Conservation (phyloP, 495 filamentous ascomycete genomes). For the Cercophora samala region DNA sequence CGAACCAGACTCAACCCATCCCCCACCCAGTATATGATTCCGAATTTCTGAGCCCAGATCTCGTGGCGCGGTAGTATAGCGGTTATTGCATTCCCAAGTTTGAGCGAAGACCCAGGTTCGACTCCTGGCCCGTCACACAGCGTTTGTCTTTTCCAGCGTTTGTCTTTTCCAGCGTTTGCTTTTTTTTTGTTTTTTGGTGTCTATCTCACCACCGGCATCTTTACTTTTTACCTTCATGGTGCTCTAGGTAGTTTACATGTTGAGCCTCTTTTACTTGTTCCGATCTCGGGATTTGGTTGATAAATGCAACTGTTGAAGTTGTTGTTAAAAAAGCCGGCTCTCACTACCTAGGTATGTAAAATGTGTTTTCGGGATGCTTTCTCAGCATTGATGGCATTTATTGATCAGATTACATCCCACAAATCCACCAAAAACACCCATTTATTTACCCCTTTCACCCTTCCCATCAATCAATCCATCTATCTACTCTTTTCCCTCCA, state of each 20-base stretch:
- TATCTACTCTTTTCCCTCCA: background rate
- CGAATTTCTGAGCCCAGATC: background rate
- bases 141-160: background rate
- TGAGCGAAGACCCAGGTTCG: background rate
- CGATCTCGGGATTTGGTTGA: no score
- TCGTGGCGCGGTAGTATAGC: background rate
- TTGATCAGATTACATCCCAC: no score
- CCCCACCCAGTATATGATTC: background rate
- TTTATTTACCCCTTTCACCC: background rate
- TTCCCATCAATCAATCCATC: background rate
- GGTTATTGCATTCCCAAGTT: background rate
- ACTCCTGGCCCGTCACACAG: background rate
- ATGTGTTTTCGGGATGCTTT: no score
- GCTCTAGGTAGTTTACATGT: no score
- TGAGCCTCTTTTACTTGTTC: no score
- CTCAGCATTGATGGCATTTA: no score
- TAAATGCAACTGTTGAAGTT: no score
- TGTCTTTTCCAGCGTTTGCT: background rate
- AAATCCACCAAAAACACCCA: no score
- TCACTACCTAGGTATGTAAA: no score
- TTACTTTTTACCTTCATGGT: no score
- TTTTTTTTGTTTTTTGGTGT: background rate
- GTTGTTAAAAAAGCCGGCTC: no score
- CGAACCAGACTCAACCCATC: no score
- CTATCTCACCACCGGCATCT: background rate